Evolutionary conservation across 345 rosid species (phyloP).

Genomic region (Brassica carinata): DNA sequence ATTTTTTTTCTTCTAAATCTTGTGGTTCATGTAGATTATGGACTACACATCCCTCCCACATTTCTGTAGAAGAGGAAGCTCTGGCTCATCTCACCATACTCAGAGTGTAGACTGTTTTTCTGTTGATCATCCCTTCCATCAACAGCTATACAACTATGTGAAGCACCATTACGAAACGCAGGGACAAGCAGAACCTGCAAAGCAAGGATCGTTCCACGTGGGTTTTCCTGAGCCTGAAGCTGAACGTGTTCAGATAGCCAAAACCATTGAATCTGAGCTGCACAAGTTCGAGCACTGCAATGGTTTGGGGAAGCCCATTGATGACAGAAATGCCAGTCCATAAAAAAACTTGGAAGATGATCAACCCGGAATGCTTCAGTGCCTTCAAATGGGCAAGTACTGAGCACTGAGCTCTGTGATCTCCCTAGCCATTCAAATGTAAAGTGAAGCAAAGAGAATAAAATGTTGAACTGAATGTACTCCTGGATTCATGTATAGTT

Average conservation of each 20-base stretch:
- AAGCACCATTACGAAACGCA: slow-evolving; percentile 55
- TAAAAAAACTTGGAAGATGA: slow-evolving; percentile 23
- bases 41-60: slow-evolving; percentile 83
- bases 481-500: slow-evolving; percentile 28
- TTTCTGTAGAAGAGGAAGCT: slow-evolving; percentile 83
- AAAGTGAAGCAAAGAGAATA: slow-evolving; percentile 19
- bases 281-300: slow-evolving; percentile 62
- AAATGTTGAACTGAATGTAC: slow-evolving; percentile 22
- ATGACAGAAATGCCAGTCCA: slow-evolving; percentile 21
- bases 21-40: slow-evolving; percentile 63
- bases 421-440: slow-evolving; percentile 31
- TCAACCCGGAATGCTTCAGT: background rate
- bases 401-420: slow-evolving; percentile 1
- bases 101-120: slow-evolving; percentile 54
- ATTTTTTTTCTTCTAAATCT: background rate
- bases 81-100: slow-evolving; percentile 73
- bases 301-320: slow-evolving; percentile 42
- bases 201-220: slow-evolving; percentile 91
- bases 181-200: slow-evolving; percentile 52
- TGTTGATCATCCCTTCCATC: slow-evolving; percentile 84
- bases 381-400: slow-evolving; percentile 12
- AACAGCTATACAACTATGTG: slow-evolving; percentile 80
- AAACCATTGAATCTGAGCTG: slow-evolving; percentile 73
- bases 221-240: slow-evolving; percentile 67
- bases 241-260: slow-evolving; percentile 62